Base-by-base conservation (phyloP, 371 early-diverging fungal species). In the Lichtheimia ramosa region DNA sequence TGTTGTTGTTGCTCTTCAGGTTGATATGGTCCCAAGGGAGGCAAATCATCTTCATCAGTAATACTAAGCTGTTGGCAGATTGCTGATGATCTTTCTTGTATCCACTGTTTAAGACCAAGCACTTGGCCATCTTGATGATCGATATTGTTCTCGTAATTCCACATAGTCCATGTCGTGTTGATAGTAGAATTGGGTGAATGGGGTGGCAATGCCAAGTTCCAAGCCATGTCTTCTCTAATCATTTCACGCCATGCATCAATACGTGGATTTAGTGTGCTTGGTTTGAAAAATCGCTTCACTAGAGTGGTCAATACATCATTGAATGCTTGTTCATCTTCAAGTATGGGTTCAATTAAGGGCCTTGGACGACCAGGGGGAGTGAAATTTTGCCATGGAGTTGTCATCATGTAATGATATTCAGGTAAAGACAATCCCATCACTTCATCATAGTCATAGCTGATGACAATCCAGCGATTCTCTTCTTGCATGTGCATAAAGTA, bases 401-500 rank as follows among this genome's bases (percentile, higher is more conserved):
- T 71, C 54, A 65, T 64, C 39, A 81, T 63, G 10, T 34, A 34
- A 34, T 34, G 34, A 34, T 34, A 34, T 8, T 34, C 34, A 34
- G 34, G 34, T 34, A 10, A 34, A 53, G 69, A 10, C 52, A 69
- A 66, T 15, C 82, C 82, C 39, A 80, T 75, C 0, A 77, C 77
- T 61, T 82, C 82, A 39, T 83, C 83, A 64, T 81, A 83, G 43
- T 83, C 83, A n/a, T 72, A 80, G 16, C 71, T 73, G 40, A 83
- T 74, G 48, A 76, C 59, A 25, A 63, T 73, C 83, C 83, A 83
- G 49, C 73, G 66, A 20, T 70, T 62, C 3, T 63, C 56, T 25
- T 66, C 54, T 40, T 75, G 68, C 42, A 70, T 78, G 10, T 34
- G 34, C 51, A 83, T 34, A 41, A 78, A 80, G 56, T 73, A 83